phyloP scores from a whole-genome alignment of 2,329 filamentous ascomycete genomes.

The Nigrospora oryzae region DNA sequence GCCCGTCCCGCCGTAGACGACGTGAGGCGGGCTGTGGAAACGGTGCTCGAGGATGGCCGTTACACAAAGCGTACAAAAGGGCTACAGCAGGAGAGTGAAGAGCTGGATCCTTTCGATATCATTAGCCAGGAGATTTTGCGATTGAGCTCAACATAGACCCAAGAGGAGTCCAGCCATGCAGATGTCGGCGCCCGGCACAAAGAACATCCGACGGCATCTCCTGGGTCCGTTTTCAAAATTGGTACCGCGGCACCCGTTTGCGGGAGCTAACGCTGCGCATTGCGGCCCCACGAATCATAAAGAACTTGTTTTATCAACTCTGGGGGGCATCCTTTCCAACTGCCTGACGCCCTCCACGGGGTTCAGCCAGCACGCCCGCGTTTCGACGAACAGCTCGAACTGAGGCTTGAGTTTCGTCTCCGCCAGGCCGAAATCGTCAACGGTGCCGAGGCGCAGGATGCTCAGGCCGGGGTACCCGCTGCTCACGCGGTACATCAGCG shows the following conservation, averaged over 20 bases:
- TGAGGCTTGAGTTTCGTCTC: constrained; percentile 47
- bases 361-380: constrained; percentile 40
- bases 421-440: constrained; percentile 51
- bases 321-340: constrained; percentile 10
- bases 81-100: constrained; percentile 18
- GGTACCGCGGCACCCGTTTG: no score
- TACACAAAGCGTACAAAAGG: constrained; percentile 12
- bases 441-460: constrained; percentile 48
- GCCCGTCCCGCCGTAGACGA: constrained; percentile 16
- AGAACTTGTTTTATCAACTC: no score
- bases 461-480: constrained; percentile 31
- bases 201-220: no score
- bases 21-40: constrained; percentile 17
- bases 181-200: no score
- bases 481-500: constrained; percentile 48
- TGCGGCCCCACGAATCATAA: no score
- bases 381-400: constrained; percentile 42
- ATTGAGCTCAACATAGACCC: constrained; percentile 14
- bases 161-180: constrained; percentile 4
- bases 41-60: constrained; percentile 13
- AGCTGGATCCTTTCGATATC: constrained; percentile 19
- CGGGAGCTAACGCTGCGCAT: no score
- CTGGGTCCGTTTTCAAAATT: no score
- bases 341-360: constrained; percentile 25
- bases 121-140: constrained; percentile 15